Conservation (phyloP, 495 filamentous ascomycete species). For the Xylaria telfairii region DNA sequence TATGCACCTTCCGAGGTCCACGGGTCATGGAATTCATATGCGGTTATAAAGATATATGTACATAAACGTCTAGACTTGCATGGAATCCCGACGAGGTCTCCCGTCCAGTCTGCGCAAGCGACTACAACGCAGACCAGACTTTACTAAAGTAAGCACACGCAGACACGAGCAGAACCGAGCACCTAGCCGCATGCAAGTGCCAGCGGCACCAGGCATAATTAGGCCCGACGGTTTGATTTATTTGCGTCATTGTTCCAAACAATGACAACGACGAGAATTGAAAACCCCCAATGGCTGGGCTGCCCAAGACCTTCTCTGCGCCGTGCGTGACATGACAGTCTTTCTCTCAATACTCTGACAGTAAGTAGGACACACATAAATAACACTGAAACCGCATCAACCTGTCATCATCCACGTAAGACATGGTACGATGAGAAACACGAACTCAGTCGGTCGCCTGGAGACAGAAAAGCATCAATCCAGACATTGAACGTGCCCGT, state of each 20-base stretch:
- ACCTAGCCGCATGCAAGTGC: background rate
- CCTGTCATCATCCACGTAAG: background rate
- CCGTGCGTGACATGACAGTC: background rate
- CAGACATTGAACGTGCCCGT: background rate
- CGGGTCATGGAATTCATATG: background rate
- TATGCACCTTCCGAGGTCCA: background rate
- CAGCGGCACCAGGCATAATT: background rate
- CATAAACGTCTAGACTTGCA: background rate
- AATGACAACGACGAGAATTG: background rate
- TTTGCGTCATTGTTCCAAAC: background rate
- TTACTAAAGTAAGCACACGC: too few relatives aligned
- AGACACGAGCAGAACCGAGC: background rate
- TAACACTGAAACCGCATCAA: background rate
- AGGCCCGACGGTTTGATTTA: background rate
- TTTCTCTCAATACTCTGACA: background rate
- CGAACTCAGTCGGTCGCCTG: background rate
- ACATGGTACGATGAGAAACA: conserved; percentile 9
- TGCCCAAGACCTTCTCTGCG: background rate
- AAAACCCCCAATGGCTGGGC: background rate
- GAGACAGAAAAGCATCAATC: background rate
- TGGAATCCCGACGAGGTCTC: background rate
- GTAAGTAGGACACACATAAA: too few relatives aligned
- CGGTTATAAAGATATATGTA: background rate
- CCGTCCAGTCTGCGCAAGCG: too few relatives aligned
- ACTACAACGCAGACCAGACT: too few relatives aligned